Conservation (phyloP, 345 rosid genomes). For the Eucalyptus erythrocorys region DNA sequence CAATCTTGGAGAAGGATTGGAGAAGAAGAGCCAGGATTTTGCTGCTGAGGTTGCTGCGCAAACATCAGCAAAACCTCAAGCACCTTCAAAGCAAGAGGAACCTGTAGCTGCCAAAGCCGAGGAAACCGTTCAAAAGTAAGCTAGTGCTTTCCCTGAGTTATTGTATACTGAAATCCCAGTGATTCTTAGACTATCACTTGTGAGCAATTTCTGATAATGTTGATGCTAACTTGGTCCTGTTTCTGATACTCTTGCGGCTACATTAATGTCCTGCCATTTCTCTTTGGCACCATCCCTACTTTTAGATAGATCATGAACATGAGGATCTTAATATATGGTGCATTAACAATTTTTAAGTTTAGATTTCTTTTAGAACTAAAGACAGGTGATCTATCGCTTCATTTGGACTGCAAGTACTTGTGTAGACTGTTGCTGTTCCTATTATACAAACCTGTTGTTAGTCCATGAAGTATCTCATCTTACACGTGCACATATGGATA, state of each 20-base stretch:
- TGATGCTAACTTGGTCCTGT: neutral
- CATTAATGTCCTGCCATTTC: neutral
- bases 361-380: neutral
- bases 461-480: neutral
- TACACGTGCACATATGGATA: neutral
- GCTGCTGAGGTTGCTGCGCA: slow-evolving; percentile 98
- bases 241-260: neutral
- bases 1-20: slow-evolving; percentile 91
- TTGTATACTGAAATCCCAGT: neutral
- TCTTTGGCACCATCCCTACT: neutral
- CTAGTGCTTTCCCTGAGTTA: neutral
- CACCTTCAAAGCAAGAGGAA: slow-evolving; percentile 39
- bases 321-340: neutral
- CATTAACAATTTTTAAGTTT: neutral
- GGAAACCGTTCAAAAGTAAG: slow-evolving; percentile 56
- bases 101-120: slow-evolving; percentile 36
- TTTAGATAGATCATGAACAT: neutral
- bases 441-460: neutral
- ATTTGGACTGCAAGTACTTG: neutral
- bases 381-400: neutral
- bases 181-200: neutral
- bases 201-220: neutral
- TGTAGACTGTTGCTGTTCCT: neutral
- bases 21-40: slow-evolving; percentile 91
- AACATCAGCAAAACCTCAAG: slow-evolving; percentile 47